Base-by-base conservation (phyloP, 1,284 basidiomycete species). In the Ustilago trichophora region DNA sequence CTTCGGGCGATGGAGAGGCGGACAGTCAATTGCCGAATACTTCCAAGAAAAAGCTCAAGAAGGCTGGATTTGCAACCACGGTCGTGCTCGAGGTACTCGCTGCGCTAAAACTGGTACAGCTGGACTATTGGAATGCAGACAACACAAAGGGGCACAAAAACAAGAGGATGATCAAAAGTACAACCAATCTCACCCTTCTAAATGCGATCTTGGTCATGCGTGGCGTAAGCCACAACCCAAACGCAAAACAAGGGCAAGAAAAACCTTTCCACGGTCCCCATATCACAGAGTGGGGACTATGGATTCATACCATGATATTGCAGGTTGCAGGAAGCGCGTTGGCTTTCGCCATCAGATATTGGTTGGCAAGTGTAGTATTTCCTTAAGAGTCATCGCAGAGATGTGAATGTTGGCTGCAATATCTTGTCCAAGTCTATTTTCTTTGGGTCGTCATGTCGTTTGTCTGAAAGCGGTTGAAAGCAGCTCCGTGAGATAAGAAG, bases 131-230 rank as follows among this genome's bases (percentile, higher is more conserved):
- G 27, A 52, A 50, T 25, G 12, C 33, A 38, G n/a, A n/a, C n/a
- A n/a, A n/a, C n/a, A n/a, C n/a, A n/a, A n/a, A n/a, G n/a, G n/a
- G n/a, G n/a, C n/a, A n/a, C n/a, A 7, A 18, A 4, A 13, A 21
- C 13, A 37, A 40, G 2, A 47, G 29, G 10, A 26, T 25, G 4
- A 33, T 77, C 31, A 67, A 75, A 12, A 71, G 64, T 21, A 69
- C 75, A 0, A 78, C 76, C 4, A 81, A 81, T 40, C 46, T 81
- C 12, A 80, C 79, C 3, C 48, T 81, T 11, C 58, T 81, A 34
- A 80, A 80, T 35, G 70, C 78, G 4, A 49, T 79, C 47, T 70
- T 81, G 6, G 76, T 81, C 12, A 10, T 73, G 1, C 33, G 68
- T 32, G 77, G 79, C 36, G 69, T 71, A 0, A 60, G 53, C 4